These are phyloP conservation scores for Leucosporidium creatinivorum DNA, from an alignment of 768 basidiomycete species.

Conservation along the genomic window DNA sequence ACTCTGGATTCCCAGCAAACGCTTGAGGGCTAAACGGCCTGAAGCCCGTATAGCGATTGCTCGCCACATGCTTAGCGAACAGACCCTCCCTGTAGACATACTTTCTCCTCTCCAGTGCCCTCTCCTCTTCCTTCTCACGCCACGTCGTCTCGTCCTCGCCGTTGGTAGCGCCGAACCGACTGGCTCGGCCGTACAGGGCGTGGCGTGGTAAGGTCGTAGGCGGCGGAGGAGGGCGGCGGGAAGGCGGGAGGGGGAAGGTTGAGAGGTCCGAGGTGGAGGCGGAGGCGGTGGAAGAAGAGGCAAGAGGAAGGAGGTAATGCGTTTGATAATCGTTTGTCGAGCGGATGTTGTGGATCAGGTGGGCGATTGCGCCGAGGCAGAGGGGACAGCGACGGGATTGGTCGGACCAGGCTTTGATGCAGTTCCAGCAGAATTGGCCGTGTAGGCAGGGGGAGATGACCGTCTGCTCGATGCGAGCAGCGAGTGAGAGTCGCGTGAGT, in stretches of 20 bases:
- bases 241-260: not conserved
- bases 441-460: slow-evolving; percentile 5
- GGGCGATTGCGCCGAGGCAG: slow-evolving; percentile 30
- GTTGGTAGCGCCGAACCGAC: not conserved
- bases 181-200: slow-evolving; percentile 22
- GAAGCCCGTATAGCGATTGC: slow-evolving; percentile 35
- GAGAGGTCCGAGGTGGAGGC: not conserved
- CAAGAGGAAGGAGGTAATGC: slow-evolving; percentile 26
- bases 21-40: slow-evolving; percentile 22
- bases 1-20: slow-evolving; percentile 16
- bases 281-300: not conserved
- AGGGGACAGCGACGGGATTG: slow-evolving; percentile 32
- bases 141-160: slow-evolving; percentile 11
- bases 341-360: slow-evolving; percentile 30
- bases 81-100: slow-evolving; percentile 34
- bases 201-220: slow-evolving; percentile 18
- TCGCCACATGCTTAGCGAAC: slow-evolving; percentile 37
- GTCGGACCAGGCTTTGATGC: slow-evolving; percentile 30
- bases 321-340: slow-evolving; percentile 21
- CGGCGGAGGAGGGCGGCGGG: not conserved
- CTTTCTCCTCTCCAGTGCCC: slow-evolving; percentile 32
- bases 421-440: slow-evolving; percentile 31
- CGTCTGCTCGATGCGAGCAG: not conserved
- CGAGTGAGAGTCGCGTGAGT: no score
- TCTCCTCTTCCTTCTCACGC: slow-evolving; percentile 24